Conservation (phyloP, 2,329 filamentous ascomycete genomes). For the Diaporthe capsici region DNA sequence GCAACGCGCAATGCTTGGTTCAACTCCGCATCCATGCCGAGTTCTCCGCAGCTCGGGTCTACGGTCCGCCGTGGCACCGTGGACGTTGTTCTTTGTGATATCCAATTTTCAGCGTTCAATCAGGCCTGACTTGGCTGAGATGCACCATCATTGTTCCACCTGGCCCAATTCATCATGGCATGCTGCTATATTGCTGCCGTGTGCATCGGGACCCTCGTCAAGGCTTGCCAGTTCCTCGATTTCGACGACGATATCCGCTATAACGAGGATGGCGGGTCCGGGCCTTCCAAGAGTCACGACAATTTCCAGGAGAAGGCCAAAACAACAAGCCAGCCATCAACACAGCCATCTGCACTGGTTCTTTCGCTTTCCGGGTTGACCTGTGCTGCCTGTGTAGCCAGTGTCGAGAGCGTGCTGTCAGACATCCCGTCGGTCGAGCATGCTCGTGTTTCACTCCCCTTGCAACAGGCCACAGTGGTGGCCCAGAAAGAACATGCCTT, state of each 20-base stretch:
- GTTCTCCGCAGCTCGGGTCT: no score
- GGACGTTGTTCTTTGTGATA: no score
- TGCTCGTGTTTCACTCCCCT: neutral
- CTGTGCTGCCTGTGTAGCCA: neutral
- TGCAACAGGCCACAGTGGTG: neutral
- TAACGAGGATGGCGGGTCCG: neutral
- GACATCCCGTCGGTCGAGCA: neutral
- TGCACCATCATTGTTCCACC: no score
- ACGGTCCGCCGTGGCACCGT: no score
- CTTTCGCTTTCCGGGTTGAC: neutral
- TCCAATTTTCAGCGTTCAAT: no score
- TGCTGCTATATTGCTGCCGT: constrained; percentile 11
- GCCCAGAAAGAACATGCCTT: neutral
- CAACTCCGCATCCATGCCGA: no score
- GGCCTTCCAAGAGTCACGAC: neutral
- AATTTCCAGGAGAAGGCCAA: neutral
- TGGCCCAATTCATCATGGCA: neutral
- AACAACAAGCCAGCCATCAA: neutral
- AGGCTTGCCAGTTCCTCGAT: constrained; percentile 12
- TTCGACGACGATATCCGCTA: neutral
- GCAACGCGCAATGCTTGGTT: no score
- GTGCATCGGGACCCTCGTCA: neutral
- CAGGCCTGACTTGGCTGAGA: no score
- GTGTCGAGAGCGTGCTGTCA: neutral
- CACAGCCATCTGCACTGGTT: neutral